Evolutionary conservation across 441 rosid species (phyloP).

Genomic region (Pelargonium myrrhifolium): DNA sequence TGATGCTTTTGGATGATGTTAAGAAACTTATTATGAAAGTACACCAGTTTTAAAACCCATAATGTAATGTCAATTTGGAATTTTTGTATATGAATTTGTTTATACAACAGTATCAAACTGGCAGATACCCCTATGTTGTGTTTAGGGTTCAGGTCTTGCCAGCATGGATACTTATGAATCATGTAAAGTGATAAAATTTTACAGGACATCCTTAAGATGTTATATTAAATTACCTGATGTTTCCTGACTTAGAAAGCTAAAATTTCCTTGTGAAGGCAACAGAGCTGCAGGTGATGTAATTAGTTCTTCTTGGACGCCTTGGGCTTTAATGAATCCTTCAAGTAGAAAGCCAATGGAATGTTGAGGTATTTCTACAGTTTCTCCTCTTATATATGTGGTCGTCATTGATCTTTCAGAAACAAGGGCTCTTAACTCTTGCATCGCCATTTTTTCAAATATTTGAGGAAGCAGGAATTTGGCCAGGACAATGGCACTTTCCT

Average conservation of each 20-base stretch:
- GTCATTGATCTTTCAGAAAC: constrained; percentile 54
- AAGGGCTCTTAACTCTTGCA: constrained; percentile 77
- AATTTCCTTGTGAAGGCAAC: constrained; percentile 40
- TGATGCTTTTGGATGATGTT: background rate
- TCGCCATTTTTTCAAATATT: constrained; percentile 62
- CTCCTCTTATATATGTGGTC: constrained; percentile 56
- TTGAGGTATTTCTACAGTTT: constrained; percentile 50
- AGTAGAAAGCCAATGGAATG: constrained; percentile 62
- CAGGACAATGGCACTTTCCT: constrained; percentile 82
- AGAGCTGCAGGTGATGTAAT: constrained; percentile 59
- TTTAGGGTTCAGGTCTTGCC: background rate
- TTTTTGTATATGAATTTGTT: background rate
- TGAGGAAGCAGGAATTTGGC: constrained; percentile 77
- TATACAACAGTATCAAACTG: background rate
- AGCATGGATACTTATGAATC: background rate
- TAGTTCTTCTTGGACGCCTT: constrained; percentile 51
- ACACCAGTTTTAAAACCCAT: background rate
- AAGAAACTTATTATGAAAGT: background rate
- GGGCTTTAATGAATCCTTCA: constrained; percentile 67
- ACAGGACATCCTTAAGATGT: background rate
- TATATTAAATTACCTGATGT: constrained; percentile 38
- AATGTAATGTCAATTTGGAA: background rate
- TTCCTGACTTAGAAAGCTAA: constrained; percentile 40
- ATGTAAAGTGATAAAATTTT: background rate
- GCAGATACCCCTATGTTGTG: background rate